Evolutionary conservation across 176 grass and related monocot genomes (phyloP), one percentile per base, ranked within the genome.

Genomic region (Eleusine coracana): DNA sequence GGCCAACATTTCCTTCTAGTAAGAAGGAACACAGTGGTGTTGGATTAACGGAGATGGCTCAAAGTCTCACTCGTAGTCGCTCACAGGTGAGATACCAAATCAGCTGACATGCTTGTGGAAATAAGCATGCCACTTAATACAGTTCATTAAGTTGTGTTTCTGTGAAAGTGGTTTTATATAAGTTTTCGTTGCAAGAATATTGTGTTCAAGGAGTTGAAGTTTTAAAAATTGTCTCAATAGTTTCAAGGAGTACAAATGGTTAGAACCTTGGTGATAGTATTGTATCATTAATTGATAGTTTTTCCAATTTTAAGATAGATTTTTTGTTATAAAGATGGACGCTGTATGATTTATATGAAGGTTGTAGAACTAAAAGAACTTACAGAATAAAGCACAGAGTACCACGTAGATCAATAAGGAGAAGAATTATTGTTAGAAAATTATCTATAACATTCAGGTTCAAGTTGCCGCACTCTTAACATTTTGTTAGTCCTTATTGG

Each of bases 221-320:
- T 15, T 48, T 48, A 29, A 36, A 15, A 12, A 34, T 36, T 65
- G 28, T 29, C 4, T 29, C 62, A 36, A 36, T 66, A 66, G 12
- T 37, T 66, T 66, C 34, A 38, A 37, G 31, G 14, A 66, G 31
- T 18, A 67, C 39, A 87, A 27, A 38, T 75, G 17, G 55, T 74
- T 67, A 45, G 6, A 41, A 74, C 36, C 45, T 74, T 74, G 7
- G 4, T 17, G 55, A 71, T 68, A 27, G 45, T 68, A 5, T 48
- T 75, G 0, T 81, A 62, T 81, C 48, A 25, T 58, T 75, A 18
- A 68, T 61, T 74, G 46, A 74, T 67, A 45, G 7, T 17, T 23
- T 62, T 67, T 44, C 36, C 6, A 80, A 67, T 7, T 80, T 86
- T 27, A 56, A 80, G 84, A 45, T 45, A 41, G 59, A n/a, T n/a